Evolutionary conservation across 2,329 filamentous ascomycete genomes (phyloP), one percentile per base, ranked within the genome.

Genomic region (Niveomyces coronatus): DNA sequence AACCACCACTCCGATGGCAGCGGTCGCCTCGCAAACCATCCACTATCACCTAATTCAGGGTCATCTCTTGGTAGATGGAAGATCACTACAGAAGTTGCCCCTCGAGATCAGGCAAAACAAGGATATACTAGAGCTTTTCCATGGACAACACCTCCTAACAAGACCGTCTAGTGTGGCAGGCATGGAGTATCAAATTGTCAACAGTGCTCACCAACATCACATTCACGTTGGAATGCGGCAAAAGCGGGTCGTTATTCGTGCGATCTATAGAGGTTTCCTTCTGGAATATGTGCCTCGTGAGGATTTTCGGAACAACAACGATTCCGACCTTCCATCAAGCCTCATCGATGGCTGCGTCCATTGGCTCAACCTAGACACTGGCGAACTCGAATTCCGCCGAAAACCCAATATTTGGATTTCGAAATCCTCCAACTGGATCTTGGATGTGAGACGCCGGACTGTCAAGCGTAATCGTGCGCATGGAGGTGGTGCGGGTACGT

Each of bases 271-370:
- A 3, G n/a, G 13, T 16, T 15, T 23, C 8, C 29, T 38, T 2
- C 29, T 38, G 5, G 19, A 38, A 29, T 32, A 38, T 16, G n/a
- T 38, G 18, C 22, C 29, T 3, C 29, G 51, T 1, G 17, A 48
- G 0, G 16, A 54, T 0, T 65, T 68, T 20, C 44, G 31, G 1
- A 40, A 45, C 0, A 6, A 15, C 0, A 13, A 32, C 1, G 43
- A 15, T 3, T 64, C 56, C 24, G 74, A 78, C 44, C 53, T 81
- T 0, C 79, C 78, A 0, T 45, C 45, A 0, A 49, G 60, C 0
- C 56, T 83, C 0, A 44, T 77, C 0, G 52, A 69, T 0, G 54
- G 65, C 6, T 79, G 71, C 35, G 58, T 70, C 0, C 77, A 83
- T 44, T 82, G 76, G 75, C 55, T 81, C 4, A 59, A 81, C 29